phyloP scores from a whole-genome alignment of 176 grass and related monocot species.

The Phyllostachys edulis region DNA sequence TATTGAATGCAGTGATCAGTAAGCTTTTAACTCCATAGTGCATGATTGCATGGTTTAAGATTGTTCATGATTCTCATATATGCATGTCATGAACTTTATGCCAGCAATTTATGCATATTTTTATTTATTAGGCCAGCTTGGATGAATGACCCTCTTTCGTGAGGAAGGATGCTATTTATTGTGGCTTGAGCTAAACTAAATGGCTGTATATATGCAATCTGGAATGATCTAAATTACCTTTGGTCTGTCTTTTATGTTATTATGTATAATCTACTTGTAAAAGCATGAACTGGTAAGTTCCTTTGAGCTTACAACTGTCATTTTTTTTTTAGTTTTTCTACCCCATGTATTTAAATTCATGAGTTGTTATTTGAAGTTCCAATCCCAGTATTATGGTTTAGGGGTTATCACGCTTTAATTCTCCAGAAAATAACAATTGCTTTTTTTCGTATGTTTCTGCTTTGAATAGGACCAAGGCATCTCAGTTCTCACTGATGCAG shows the following conservation, averaged over 20 bases:
- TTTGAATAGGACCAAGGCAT: conserved; percentile 72
- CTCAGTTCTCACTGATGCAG: conserved; percentile 68
- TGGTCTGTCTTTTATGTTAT: neutral
- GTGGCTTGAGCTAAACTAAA: neutral
- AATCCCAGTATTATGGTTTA: neutral
- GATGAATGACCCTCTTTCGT: neutral
- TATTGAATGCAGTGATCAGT: neutral
- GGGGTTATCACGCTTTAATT: neutral
- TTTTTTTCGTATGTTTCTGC: neutral
- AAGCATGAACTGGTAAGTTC: neutral
- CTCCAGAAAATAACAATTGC: neutral
- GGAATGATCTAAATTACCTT: neutral
- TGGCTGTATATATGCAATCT: neutral
- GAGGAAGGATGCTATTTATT: neutral
- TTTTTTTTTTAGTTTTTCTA: neutral
- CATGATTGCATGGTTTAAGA: neutral
- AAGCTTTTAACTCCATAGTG: too few relatives aligned
- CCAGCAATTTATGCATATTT: neutral
- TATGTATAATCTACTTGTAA: neutral
- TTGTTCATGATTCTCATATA: neutral
- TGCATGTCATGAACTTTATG: neutral
- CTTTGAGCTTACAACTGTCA: neutral
- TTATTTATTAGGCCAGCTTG: neutral
- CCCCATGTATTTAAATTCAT: neutral
- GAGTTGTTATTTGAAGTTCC: neutral